Conservation (phyloP, 352 stramenopile genomes). For the Phytopythium cucurbitacearum region DNA sequence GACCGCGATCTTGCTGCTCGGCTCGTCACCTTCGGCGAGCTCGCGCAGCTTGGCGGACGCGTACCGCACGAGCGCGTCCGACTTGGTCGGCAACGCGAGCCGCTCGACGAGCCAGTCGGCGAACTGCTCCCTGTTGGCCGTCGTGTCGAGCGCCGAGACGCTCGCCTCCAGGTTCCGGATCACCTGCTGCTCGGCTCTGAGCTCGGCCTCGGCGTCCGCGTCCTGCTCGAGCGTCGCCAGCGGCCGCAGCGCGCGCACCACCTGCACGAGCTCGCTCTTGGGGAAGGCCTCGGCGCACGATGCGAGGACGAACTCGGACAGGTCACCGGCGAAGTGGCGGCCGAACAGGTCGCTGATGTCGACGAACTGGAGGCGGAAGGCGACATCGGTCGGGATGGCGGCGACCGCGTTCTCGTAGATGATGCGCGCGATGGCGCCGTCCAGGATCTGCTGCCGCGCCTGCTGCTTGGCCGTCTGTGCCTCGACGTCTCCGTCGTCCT, state of each 20-base stretch:
- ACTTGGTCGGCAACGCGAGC: conserved; percentile 35
- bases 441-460: conserved; percentile 61
- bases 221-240: conserved; percentile 23
- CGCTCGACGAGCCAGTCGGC: conserved; percentile 60
- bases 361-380: conserved; percentile 76
- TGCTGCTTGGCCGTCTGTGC: conserved; percentile 47
- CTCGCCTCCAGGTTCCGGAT: conserved; percentile 62
- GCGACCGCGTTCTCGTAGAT: conserved; percentile 73
- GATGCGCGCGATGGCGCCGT: conserved; percentile 83
- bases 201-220: conserved; percentile 21
- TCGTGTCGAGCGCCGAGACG: conserved; percentile 31
- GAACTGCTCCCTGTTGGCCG: conserved; percentile 60
- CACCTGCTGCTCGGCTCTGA: conserved; percentile 37
- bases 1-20: conserved; percentile 26
- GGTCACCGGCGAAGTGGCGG: conserved; percentile 39
- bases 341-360: conserved; percentile 77
- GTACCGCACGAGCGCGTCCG: conserved; percentile 46
- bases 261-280: conserved; percentile 46
- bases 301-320: conserved; percentile 71
- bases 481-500: conserved; percentile 21
- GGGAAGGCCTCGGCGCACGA: conserved; percentile 59
- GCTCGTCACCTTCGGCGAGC: conserved; percentile 21
- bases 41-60: conserved; percentile 51
- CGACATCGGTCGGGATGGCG: conserved; percentile 50
- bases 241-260: conserved; percentile 46